phyloP scores from a whole-genome alignment of 1,284 basidiomycete species.

The Phellopilus nigrolimitatus region DNA sequence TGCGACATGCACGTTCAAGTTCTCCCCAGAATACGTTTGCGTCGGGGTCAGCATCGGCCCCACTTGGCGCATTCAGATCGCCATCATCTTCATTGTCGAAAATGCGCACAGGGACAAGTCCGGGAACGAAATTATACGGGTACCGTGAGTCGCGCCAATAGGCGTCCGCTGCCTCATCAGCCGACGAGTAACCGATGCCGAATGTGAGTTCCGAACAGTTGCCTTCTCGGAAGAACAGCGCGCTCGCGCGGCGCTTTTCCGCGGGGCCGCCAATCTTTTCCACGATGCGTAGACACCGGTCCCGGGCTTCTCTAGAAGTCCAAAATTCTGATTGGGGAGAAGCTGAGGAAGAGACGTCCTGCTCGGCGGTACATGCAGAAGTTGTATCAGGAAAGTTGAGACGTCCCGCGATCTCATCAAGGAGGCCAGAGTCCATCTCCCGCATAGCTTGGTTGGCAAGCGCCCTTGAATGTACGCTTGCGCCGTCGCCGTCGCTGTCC shows the following conservation, averaged over 20 bases:
- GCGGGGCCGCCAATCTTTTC: conserved; percentile 63
- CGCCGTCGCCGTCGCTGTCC: conserved; percentile 29
- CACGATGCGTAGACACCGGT: conserved; percentile 64
- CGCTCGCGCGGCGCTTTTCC: conserved; percentile 55
- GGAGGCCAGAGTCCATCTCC: conserved; percentile 63
- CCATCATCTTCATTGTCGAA: conserved; percentile 21
- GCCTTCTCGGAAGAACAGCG: conserved; percentile 41
- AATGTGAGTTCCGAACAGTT: neutral
- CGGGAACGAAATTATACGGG: conserved; percentile 40
- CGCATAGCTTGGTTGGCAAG: conserved; percentile 62
- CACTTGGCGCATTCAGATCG: neutral
- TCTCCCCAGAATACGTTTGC: conserved; percentile 7
- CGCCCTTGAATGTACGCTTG: conserved; percentile 54
- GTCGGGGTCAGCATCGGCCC: neutral
- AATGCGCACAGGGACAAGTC: conserved; percentile 51
- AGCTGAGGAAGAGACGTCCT: neutral
- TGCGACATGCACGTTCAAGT: conserved; percentile 9
- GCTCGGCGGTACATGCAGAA: too few relatives aligned
- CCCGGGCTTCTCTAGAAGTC: conserved; percentile 71
- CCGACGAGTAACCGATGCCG: neutral
- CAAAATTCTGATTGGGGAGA: conserved; percentile 53
- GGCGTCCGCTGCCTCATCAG: conserved; percentile 1
- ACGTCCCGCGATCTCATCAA: conserved; percentile 57
- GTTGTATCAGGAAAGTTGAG: conserved; percentile 26
- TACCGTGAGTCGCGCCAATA: conserved; percentile 70